These are phyloP conservation scores for Candida orba DNA, from an alignment of 805 yeast genomes.

Conservation along the genomic window DNA sequence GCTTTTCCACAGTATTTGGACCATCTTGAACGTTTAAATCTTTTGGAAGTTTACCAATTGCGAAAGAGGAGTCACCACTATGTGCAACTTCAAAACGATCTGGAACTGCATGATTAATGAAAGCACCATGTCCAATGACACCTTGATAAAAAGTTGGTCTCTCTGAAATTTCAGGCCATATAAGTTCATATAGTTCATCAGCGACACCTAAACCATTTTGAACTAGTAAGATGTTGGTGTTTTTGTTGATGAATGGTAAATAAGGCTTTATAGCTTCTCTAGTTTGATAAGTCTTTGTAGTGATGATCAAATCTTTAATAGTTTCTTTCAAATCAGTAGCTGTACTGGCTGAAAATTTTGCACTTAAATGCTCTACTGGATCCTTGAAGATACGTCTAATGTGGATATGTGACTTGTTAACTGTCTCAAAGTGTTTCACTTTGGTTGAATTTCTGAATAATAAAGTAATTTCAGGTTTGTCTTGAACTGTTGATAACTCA, in stretches of 20 bases:
- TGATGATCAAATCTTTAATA: constrained; percentile 55
- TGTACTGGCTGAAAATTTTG: constrained; percentile 8
- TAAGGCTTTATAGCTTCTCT: constrained; percentile 52
- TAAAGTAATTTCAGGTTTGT: constrained; percentile 15
- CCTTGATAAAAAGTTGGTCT: constrained; percentile 68
- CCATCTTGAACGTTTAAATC: constrained; percentile 14
- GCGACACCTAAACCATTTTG: constrained; percentile 90
- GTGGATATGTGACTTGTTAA: constrained; percentile 12
- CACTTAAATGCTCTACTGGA: constrained; percentile 7
- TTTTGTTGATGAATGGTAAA: constrained; percentile 37
- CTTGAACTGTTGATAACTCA: constrained; percentile 16
- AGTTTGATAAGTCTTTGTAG: constrained; percentile 80
- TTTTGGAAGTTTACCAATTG: constrained; percentile 50
- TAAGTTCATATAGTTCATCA: constrained; percentile 41
- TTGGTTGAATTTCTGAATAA: constrained; percentile 18
- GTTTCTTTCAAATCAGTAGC: constrained; percentile 15
- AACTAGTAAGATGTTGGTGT: constrained; percentile 59
- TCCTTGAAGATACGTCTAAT: constrained; percentile 18
- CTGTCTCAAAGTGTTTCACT: constrained; percentile 12
- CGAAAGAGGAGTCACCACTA: constrained; percentile 66
- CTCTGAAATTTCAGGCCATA: constrained; percentile 42
- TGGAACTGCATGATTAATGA: constrained; percentile 27
- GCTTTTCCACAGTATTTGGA: constrained; percentile 3
- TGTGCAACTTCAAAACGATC: constrained; percentile 44
- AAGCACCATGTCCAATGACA: constrained; percentile 80